Conservation (phyloP, 1,139 yeast genomes). For the Scheffersomyces segobiensis region DNA sequence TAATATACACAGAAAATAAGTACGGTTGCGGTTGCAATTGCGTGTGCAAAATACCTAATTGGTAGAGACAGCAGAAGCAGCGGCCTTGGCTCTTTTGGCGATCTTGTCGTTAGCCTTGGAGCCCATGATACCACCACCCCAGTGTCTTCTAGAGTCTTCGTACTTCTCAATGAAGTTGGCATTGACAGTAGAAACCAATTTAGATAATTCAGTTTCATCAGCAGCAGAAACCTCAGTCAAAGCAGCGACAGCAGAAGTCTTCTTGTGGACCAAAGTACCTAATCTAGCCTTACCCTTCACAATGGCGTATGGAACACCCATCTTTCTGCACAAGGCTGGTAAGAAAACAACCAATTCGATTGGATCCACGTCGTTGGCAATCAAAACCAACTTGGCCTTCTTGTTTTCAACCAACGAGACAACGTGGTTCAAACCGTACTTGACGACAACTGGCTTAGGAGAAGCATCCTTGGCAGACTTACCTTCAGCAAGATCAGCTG, state of each 20-base stretch:
- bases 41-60: neutral
- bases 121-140: slow-evolving; percentile 99
- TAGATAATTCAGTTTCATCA: slow-evolving; percentile 92
- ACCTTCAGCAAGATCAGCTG: slow-evolving; percentile 98
- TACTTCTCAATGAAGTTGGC: slow-evolving; percentile 89
- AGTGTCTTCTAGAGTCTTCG: slow-evolving; percentile 95
- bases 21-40: neutral
- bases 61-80: slow-evolving; percentile 10
- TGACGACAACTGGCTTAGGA: slow-evolving; percentile 92
- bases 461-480: slow-evolving; percentile 94
- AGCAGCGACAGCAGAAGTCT: slow-evolving; percentile 96
- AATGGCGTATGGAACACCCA: slow-evolving; percentile 99
- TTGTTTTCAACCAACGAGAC: slow-evolving; percentile 95
- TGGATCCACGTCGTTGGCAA: slow-evolving; percentile 99
- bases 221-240: slow-evolving; percentile 90
- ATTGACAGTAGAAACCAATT: slow-evolving; percentile 87
- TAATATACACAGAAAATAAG: neutral
- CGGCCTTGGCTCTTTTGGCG: slow-evolving; percentile 33
- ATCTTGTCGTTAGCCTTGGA: slow-evolving; percentile 81
- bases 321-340: slow-evolving; percentile 98
- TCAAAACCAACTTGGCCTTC: slow-evolving; percentile 94
- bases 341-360: slow-evolving; percentile 94
- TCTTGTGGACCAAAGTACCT: slow-evolving; percentile 95
- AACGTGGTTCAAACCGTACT: slow-evolving; percentile 98
- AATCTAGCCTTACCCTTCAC: slow-evolving; percentile 99